Evolutionary conservation across 345 rosid species (phyloP).

Genomic region (Lepidium sativum): DNA sequence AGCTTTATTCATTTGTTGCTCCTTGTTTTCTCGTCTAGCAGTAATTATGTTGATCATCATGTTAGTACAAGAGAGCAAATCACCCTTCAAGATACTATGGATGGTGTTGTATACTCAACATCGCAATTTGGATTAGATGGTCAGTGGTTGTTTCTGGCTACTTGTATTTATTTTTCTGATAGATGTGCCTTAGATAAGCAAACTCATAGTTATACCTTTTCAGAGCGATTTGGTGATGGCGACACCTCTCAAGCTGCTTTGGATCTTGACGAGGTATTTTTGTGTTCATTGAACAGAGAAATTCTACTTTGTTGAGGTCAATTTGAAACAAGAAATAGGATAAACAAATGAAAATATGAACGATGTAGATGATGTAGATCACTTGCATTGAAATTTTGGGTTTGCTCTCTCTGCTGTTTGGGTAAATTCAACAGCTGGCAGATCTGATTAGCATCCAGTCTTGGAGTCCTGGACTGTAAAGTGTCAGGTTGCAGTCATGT

Average conservation of each 20-base stretch:
- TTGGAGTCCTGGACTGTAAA: background rate
- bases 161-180: constrained; percentile 5
- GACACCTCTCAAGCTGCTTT: constrained; percentile 85
- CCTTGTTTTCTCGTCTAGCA: constrained; percentile 31
- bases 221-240: constrained; percentile 98
- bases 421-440: constrained; percentile 3
- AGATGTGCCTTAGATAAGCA: background rate
- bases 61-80: constrained; percentile 94
- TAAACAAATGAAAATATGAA: background rate
- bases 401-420: background rate
- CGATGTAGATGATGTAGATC: background rate
- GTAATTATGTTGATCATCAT: constrained; percentile 94
- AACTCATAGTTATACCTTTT: constrained; percentile 19
- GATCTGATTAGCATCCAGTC: constrained; percentile 10
- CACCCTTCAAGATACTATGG: constrained; percentile 98
- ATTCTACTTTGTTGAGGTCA: background rate
- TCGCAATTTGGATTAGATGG: constrained; percentile 98
- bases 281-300: background rate
- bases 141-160: constrained; percentile 32
- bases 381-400: constrained; percentile 2
- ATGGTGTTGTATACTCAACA: constrained; percentile 82
- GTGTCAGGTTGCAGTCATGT: background rate
- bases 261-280: constrained; percentile 88
- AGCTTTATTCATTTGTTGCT: constrained; percentile 6
- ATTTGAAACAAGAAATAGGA: constrained; percentile 2